Conservation (phyloP, 768 basidiomycete species). For the Lactarius trivialis region DNA sequence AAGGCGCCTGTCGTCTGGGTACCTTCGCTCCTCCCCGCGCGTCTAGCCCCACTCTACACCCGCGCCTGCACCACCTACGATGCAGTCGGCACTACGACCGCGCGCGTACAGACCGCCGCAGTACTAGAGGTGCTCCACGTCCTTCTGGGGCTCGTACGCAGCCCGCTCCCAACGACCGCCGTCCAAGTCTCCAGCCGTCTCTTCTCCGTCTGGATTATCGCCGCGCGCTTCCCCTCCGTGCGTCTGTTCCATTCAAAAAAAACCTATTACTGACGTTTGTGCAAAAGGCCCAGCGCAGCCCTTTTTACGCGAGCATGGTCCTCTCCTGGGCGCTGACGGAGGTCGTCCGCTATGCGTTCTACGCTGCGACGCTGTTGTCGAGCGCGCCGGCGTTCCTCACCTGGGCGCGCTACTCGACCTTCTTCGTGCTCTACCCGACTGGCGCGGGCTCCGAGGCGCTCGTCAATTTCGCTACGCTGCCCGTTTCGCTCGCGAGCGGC, state of each 20-base stretch:
- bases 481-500: conserved; percentile 34
- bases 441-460: conserved; percentile 90
- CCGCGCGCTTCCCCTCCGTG: conserved; percentile 56
- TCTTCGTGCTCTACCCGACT: conserved; percentile 88
- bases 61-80: conserved; percentile 53
- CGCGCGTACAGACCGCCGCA: conserved; percentile 79
- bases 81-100: conserved; percentile 53
- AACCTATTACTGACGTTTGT: no score
- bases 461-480: conserved; percentile 72
- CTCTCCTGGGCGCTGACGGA: conserved; percentile 91
- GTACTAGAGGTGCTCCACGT: conserved; percentile 80
- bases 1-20: conserved; percentile 22
- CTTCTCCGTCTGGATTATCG: conserved; percentile 81
- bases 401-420: conserved; percentile 85
- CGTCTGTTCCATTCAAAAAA: no score
- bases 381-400: conserved; percentile 40
- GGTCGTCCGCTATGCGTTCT: conserved; percentile 87
- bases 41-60: conserved; percentile 39
- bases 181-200: conserved; percentile 79
- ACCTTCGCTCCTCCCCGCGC: conserved; percentile 35
- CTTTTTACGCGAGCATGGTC: conserved; percentile 86
- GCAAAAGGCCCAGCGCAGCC: conserved; percentile 59
- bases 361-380: conserved; percentile 62
- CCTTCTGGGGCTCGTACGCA: conserved; percentile 70
- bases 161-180: conserved; percentile 63